Evolutionary conservation across 2,329 filamentous ascomycete species (phyloP).

Genomic region (Curvularia sp.): DNA sequence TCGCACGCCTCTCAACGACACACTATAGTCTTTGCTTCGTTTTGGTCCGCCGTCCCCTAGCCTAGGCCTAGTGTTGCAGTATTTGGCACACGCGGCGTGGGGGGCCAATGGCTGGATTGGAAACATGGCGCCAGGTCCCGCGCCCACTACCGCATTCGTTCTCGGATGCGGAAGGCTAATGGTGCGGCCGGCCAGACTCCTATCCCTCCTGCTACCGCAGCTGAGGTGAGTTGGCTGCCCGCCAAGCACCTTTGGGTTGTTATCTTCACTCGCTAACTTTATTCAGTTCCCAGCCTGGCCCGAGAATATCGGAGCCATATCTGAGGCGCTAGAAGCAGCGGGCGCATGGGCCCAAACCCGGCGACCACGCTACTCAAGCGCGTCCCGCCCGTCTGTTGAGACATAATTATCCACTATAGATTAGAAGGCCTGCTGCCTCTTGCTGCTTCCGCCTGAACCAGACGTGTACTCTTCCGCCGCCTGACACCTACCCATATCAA

Average conservation of each 20-base stretch:
- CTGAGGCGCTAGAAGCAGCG: conserved; percentile 15
- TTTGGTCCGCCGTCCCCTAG: background rate
- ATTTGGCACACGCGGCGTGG: background rate
- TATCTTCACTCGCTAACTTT: conserved; percentile 19
- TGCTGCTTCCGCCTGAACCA: conserved; percentile 1
- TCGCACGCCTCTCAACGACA: background rate
- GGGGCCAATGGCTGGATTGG: conserved; percentile 12
- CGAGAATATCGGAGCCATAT: conserved; percentile 10
- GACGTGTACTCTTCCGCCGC: background rate
- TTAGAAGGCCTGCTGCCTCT: conserved; percentile 14
- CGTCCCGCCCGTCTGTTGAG: conserved; percentile 23
- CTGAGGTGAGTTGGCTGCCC: conserved; percentile 12
- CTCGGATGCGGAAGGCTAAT: conserved; percentile 1
- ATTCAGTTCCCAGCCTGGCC: conserved; percentile 10
- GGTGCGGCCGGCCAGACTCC: conserved; percentile 12
- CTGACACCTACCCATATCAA: background rate
- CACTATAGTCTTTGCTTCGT: conserved; percentile 6
- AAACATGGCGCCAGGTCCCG: conserved; percentile 7
- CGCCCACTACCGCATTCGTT: conserved; percentile 17
- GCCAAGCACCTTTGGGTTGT: conserved; percentile 14
- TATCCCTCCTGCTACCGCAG: conserved; percentile 4
- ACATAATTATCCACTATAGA: conserved; percentile 21
- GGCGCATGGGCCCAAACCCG: conserved; percentile 21
- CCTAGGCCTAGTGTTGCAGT: conserved; percentile 2
- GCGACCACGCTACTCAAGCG: conserved; percentile 22